Evolutionary conservation across 129 eudicot genomes (phyloP).

Genomic region (Escallonia rubra): DNA sequence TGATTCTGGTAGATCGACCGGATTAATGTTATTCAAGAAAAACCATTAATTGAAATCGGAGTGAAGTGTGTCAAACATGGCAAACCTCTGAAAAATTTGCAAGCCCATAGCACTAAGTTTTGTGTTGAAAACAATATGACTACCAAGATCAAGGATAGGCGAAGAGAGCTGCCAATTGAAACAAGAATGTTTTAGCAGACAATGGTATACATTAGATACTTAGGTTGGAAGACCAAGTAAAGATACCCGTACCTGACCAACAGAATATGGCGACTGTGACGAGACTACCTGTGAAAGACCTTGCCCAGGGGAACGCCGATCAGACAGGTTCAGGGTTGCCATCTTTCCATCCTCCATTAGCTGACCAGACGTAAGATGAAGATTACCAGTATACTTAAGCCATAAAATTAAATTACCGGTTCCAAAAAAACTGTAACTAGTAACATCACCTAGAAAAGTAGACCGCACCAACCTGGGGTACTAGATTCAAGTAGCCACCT

Average conservation of each 20-base stretch:
- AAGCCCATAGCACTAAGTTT: conserved; percentile 25
- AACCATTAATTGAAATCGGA: no score
- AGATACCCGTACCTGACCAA: conserved; percentile 29
- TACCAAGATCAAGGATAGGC: conserved; percentile 29
- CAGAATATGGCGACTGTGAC: conserved; percentile 29
- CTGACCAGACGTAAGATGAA: conserved; percentile 29
- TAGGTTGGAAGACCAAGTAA: not conserved
- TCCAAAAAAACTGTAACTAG: not conserved
- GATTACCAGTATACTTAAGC: conserved; percentile 36
- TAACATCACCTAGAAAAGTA: not conserved
- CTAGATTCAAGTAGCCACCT: conserved; percentile 32
- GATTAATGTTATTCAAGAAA: not conserved
- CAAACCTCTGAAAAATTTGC: conserved; percentile 51
- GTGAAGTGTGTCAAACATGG: not conserved
- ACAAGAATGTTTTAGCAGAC: no score
- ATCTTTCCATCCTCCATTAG: conserved; percentile 42
- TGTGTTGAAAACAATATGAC: conserved; percentile 35
- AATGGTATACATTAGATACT: no score
- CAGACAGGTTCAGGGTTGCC: conserved; percentile 33
- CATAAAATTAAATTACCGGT: conserved; percentile 1
- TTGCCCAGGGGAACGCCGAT: conserved; percentile 47
- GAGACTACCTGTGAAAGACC: conserved; percentile 20
- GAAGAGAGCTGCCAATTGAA: conserved; percentile 26
- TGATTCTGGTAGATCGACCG: conserved; percentile 29
- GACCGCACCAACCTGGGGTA: conserved; percentile 37